phyloP scores from a whole-genome alignment of 441 rosid species.

The Macaranga tanarius region DNA sequence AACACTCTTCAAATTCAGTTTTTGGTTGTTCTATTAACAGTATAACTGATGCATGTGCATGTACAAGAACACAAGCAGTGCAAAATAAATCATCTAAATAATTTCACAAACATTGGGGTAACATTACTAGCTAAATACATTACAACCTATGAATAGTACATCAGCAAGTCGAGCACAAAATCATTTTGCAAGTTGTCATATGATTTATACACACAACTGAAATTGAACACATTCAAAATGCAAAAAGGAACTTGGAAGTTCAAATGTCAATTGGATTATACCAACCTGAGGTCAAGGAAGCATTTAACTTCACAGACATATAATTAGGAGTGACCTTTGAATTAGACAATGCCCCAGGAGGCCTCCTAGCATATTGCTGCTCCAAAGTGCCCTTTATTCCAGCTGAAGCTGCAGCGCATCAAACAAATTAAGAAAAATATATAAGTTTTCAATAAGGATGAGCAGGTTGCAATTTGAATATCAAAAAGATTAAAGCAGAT shows the following conservation, averaged over 20 bases:
- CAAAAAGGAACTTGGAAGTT: not conserved
- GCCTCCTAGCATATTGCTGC: slow-evolving; percentile 50
- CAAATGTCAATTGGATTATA: not conserved
- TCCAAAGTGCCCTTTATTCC: slow-evolving; percentile 53
- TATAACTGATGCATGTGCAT: not conserved
- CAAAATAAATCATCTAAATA: not conserved
- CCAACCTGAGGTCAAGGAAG: slow-evolving; percentile 44
- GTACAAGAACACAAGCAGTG: not conserved
- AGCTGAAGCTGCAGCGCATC: slow-evolving; percentile 31
- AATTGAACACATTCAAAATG: not conserved
- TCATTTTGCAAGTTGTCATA: not conserved
- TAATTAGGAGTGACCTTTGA: slow-evolving; percentile 42
- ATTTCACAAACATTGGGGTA: not conserved
- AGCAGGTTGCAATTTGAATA: not conserved
- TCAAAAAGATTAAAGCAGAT: not conserved
- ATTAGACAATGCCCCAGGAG: slow-evolving; percentile 44
- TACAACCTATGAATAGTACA: not conserved
- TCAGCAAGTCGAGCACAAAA: not conserved
- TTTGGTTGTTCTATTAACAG: not conserved
- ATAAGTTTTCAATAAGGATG: not conserved
- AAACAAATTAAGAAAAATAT: not conserved
- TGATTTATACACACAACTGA: not conserved
- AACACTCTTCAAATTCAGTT: not conserved
- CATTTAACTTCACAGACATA: slow-evolving; percentile 44
- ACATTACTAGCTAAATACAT: not conserved